A percentile compares a stretch with the other conserved stretches of the same genome.
These are phyloP conservation scores for Phytophthora agathidicida DNA, from an alignment of 352 stramenopile genomes.

Conservation along the genomic window DNA sequence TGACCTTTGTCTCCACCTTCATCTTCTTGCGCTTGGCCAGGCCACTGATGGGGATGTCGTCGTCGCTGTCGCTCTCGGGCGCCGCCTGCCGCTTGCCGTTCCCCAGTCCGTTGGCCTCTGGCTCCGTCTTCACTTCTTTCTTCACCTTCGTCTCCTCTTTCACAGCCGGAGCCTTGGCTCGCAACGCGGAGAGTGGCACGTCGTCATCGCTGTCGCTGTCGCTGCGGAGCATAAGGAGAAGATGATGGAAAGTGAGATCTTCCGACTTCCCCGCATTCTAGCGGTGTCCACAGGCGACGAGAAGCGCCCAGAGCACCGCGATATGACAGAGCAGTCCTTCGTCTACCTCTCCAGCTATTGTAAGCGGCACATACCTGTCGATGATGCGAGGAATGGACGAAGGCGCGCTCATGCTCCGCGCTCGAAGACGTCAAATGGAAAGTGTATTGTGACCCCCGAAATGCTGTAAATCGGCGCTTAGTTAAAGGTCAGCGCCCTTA, in stretches of 20 bases:
- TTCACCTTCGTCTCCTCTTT: slow-evolving; percentile 37
- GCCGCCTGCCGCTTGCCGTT: slow-evolving; percentile 35
- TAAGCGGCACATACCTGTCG: slow-evolving; percentile 38
- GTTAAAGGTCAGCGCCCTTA: too few species aligned
- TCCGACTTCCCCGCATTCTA: slow-evolving; percentile 14
- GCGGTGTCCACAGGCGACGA: not conserved
- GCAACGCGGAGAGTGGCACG: slow-evolving; percentile 74
- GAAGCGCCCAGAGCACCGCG: not conserved
- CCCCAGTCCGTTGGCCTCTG: slow-evolving; percentile 7
- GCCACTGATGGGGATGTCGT: slow-evolving; percentile 75
- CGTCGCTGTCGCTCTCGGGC: slow-evolving; percentile 65
- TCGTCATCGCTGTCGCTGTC: slow-evolving; percentile 85
- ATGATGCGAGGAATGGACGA: slow-evolving; percentile 40
- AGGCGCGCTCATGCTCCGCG: slow-evolving; percentile 30
- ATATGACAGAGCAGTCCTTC: not conserved
- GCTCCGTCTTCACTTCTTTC: slow-evolving; percentile 33
- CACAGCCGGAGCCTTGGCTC: slow-evolving; percentile 26
- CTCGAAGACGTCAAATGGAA: slow-evolving; percentile 10
- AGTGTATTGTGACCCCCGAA: not conserved
- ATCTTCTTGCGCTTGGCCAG: slow-evolving; percentile 66
- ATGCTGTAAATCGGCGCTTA: slow-evolving; percentile 2
- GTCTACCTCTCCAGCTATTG: not conserved
- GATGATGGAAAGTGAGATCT: slow-evolving; percentile 32
- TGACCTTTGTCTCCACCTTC: slow-evolving; percentile 51
- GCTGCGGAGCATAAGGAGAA: slow-evolving; percentile 23